Conservation (phyloP, 805 yeast species). For the Saccharomycopsis malanga region DNA sequence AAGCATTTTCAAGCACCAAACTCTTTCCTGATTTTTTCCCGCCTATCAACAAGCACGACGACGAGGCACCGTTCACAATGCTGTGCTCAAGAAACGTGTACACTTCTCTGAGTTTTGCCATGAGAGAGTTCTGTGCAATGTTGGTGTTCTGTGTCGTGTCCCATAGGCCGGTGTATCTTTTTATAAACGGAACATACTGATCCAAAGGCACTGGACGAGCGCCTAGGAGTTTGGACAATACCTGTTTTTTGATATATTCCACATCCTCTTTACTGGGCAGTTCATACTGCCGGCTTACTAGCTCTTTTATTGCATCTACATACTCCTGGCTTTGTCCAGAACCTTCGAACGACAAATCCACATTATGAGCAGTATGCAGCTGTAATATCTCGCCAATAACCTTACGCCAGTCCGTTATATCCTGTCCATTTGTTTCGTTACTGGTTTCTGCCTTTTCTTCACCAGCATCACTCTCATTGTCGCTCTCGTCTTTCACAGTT, state of each 20-base stretch:
- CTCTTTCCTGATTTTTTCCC: conserved; percentile 77
- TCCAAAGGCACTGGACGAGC: background rate
- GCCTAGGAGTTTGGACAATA: background rate
- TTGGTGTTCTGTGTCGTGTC: conserved; percentile 10
- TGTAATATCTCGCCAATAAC: no score
- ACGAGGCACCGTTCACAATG: conserved; percentile 62
- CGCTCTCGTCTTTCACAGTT: background rate
- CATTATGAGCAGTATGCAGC: no score
- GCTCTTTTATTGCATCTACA: background rate
- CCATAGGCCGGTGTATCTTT: conserved; percentile 8
- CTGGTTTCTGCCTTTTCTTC: background rate
- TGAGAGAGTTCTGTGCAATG: conserved; percentile 10
- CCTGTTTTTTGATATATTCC: background rate
- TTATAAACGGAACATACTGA: conserved; percentile 6
- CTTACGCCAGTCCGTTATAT: no score
- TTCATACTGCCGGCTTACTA: background rate
- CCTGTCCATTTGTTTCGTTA: no score
- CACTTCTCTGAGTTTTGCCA: conserved; percentile 39
- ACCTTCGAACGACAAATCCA: background rate
- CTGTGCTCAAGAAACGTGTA: conserved; percentile 56
- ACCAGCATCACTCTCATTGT: background rate
- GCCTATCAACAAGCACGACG: conserved; percentile 74
- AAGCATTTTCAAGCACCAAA: conserved; percentile 48
- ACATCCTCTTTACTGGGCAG: background rate
- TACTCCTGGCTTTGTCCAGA: background rate